Base-by-base conservation (phyloP, 2,329 filamentous ascomycete genomes). In the Sporothrix luriei region DNA sequence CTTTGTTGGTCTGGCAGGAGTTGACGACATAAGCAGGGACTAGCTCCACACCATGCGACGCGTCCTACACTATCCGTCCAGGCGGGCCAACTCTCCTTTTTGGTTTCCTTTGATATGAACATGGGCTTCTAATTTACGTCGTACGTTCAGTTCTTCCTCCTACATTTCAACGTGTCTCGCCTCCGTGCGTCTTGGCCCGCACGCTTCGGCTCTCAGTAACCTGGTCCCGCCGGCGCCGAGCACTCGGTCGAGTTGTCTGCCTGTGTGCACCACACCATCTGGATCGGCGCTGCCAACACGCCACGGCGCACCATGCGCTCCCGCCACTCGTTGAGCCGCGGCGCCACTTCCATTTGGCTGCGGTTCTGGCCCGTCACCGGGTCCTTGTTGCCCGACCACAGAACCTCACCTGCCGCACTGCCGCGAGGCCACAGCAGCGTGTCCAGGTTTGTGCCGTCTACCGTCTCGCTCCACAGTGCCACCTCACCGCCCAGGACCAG, bases 401-500 rank as follows among this genome's bases (percentile, higher is more conserved):
- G 83, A 0, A 94, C 88, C 80, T 96, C 93, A 33, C 86, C 91
- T 0, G 89, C 91, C 0, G 91, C 92, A 66, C 85, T 86, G 1
- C 87, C 88, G 6, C 93, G 84, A 9, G 93, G 92, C 93, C 92
- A 97, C 10, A 94, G 80, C 78, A 91, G 87, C 48, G 82, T 81
- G 80, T 97, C 92, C 16, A 97, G 78, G 77, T 90, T 93, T n/a
- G 87, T 81, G 3, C 87, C 80, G 78, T 97, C 93, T 72, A 86
- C 84, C n/a, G 90, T 90, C 81, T 97, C 93, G 73, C 85, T 86
- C 92, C 92, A 97, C 70, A 93, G 86, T 69, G 91, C 90, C 19
- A 90, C 87, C 80, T 97, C 93, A 33, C 92, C 93, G 57, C 93
- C 93, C 10, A 95, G 78, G 2, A 97, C 89, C 14, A 92, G 84